These are phyloP conservation scores for Chloranthus sessilifolius DNA, from an alignment of 164 flowering plant species.

Conservation along the genomic window DNA sequence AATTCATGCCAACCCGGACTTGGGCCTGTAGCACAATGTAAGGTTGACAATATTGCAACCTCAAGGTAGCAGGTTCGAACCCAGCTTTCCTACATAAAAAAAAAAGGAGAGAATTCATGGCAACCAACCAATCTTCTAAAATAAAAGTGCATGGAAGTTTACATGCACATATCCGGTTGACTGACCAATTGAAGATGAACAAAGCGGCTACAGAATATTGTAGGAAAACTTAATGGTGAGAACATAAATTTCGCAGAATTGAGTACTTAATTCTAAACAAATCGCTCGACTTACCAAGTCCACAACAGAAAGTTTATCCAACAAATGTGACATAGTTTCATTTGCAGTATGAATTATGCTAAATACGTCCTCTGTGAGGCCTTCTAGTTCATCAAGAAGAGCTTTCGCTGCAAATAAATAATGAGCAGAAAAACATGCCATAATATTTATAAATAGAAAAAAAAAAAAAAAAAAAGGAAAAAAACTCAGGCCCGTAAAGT, in stretches of 20 bases:
- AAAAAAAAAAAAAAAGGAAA: neutral
- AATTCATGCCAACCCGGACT: too few relatives aligned
- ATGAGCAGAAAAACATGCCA: neutral
- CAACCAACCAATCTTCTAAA: too few relatives aligned
- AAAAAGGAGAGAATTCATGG: too few relatives aligned
- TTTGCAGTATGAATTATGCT: slow-evolving; percentile 17
- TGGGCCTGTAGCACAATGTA: too few relatives aligned
- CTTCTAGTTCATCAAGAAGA: slow-evolving; percentile 42
- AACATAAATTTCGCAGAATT: neutral
- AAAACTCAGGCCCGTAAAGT: neutral
- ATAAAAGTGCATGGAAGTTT: neutral
- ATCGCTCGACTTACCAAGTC: slow-evolving; percentile 16
- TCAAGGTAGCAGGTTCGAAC: too few relatives aligned
- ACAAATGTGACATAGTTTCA: slow-evolving; percentile 8
- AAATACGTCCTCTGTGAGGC: slow-evolving; percentile 34
- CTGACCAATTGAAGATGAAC: neutral
- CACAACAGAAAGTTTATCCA: slow-evolving; percentile 14
- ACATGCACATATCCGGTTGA: neutral
- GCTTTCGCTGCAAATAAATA: slow-evolving; percentile 37
- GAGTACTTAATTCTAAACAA: slow-evolving; percentile 13
- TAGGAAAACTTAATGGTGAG: neutral
- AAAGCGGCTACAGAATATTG: neutral
- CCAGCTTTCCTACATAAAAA: too few relatives aligned
- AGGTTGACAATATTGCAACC: too few relatives aligned
- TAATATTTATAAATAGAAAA: too few relatives aligned